phyloP scores from a whole-genome alignment of 345 rosid species.

The Eucalyptus marginata region DNA sequence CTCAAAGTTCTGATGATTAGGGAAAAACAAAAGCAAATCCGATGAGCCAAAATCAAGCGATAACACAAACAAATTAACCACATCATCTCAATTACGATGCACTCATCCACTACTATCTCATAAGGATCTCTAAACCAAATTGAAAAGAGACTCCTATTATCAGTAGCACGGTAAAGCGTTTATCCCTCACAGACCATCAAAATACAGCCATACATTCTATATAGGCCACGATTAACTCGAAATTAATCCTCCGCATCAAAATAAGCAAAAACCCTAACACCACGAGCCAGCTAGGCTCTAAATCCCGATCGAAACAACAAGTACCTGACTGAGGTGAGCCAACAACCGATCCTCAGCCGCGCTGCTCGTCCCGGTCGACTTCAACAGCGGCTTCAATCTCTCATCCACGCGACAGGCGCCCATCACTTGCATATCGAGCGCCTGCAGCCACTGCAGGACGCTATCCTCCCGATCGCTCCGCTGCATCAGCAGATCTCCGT shows the following conservation, averaged over 20 bases:
- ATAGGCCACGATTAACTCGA: neutral
- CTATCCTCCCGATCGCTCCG: slow-evolving; percentile 54
- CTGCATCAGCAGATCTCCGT: slow-evolving; percentile 59
- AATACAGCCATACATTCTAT: neutral
- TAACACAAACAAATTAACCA: neutral
- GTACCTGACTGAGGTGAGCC: slow-evolving; percentile 82
- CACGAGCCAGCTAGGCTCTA: neutral
- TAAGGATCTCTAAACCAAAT: neutral
- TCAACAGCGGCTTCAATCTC: slow-evolving; percentile 89
- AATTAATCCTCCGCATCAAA: neutral
- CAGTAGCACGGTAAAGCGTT: neutral
- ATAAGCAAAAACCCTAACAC: neutral
- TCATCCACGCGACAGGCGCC: slow-evolving; percentile 98
- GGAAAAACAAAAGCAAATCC: neutral
- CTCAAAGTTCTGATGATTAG: slow-evolving; percentile 57
- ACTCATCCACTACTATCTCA: neutral
- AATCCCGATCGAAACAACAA: neutral
- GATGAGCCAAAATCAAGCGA: neutral
- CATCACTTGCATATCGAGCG: slow-evolving; percentile 81
- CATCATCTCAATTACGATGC: neutral
- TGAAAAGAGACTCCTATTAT: neutral
- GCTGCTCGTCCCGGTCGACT: slow-evolving; percentile 49
- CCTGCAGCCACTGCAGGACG: slow-evolving; percentile 82
- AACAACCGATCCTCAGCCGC: slow-evolving; percentile 71
- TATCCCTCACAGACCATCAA: neutral